phyloP scores from a whole-genome alignment of 148 eudicot species.

The Rhododendron williamsianum region DNA sequence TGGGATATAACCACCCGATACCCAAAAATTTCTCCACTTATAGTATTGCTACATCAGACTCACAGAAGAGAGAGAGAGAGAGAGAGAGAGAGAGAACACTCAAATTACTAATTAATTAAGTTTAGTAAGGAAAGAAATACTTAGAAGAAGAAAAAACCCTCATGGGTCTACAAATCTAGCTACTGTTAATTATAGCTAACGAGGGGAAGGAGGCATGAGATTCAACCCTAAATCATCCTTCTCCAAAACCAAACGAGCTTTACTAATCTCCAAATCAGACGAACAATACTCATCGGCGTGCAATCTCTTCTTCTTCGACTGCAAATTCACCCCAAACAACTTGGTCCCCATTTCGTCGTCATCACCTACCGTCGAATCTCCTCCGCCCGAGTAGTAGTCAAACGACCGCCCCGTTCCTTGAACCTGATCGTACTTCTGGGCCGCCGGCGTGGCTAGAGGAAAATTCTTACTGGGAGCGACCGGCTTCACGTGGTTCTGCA shows the following conservation, averaged over 20 bases:
- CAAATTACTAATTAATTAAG: neutral
- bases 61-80: neutral
- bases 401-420: neutral
- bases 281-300: slow-evolving; percentile 41
- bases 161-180: neutral
- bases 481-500: slow-evolving; percentile 87
- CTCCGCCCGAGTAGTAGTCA: neutral
- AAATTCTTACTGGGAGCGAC: slow-evolving; percentile 36
- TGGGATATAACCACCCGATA: no score
- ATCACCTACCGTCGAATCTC: neutral
- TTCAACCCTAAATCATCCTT: slow-evolving; percentile 80
- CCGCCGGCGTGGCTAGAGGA: neutral
- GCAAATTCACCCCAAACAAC: slow-evolving; percentile 71
- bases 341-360: slow-evolving; percentile 17
- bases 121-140: neutral
- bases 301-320: slow-evolving; percentile 68
- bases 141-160: neutral
- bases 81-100: neutral
- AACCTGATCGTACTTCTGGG: slow-evolving; percentile 17
- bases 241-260: slow-evolving; percentile 51
- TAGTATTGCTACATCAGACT: no score
- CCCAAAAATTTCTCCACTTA: no score
- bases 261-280: slow-evolving; percentile 27
- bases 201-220: slow-evolving; percentile 81
- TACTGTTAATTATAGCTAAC: slow-evolving; percentile 11